A percentile compares a stretch with the other conserved stretches of the same genome.
Conservation (phyloP, 805 yeast genomes). For the Starmerella apis region DNA sequence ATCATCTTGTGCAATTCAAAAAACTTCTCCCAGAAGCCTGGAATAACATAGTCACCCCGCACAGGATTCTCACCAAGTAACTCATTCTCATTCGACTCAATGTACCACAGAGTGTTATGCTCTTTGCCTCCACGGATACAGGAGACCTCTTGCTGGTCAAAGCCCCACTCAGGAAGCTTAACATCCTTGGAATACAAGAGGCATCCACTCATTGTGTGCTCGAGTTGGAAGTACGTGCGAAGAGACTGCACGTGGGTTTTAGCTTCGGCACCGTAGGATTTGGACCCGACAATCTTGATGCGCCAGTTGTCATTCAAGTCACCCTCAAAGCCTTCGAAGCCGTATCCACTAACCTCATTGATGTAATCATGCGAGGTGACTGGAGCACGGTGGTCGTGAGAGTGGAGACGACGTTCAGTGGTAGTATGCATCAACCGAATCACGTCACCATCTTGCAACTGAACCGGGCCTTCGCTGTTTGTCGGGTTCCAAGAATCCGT, state of each 20-base stretch:
- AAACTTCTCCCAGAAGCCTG: constrained; percentile 43
- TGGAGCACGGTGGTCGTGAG: constrained; percentile 72
- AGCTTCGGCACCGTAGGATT: constrained; percentile 29
- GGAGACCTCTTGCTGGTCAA: constrained; percentile 74
- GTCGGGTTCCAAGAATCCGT: constrained; percentile 26
- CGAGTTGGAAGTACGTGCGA: constrained; percentile 58
- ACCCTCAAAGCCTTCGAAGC: constrained; percentile 51
- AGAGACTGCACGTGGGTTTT: constrained; percentile 41
- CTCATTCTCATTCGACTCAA: constrained; percentile 59
- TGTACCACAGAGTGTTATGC: constrained; percentile 59
- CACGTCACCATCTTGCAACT: constrained; percentile 44
- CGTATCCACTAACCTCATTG: constrained; percentile 67
- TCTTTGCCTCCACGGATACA: constrained; percentile 67
- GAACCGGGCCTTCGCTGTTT: constrained; percentile 34
- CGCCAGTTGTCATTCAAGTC: constrained; percentile 63
- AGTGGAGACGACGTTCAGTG: constrained; percentile 60
- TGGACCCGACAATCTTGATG: constrained; percentile 40
- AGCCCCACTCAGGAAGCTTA: constrained; percentile 76
- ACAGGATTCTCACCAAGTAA: constrained; percentile 33
- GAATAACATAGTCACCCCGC: constrained; percentile 30
- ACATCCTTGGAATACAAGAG: constrained; percentile 56
- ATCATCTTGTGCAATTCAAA: constrained; percentile 48
- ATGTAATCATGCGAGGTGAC: constrained; percentile 84
- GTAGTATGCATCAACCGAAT: constrained; percentile 59
- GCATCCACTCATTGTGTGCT: constrained; percentile 60